Base-by-base conservation (phyloP, 371 early-diverging fungal genomes). In the Mucor irregularis region DNA sequence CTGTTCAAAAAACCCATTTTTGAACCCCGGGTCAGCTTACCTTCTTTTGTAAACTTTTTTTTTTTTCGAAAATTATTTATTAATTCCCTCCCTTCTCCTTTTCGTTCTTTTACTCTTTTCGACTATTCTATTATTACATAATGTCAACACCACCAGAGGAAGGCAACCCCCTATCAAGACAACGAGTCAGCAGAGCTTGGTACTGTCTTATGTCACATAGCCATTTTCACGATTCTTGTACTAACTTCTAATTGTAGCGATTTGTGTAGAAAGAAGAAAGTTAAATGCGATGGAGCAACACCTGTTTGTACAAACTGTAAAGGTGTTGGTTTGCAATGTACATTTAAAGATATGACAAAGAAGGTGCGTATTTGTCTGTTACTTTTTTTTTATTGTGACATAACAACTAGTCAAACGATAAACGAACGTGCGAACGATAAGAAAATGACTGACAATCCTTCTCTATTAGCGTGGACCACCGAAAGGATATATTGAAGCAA, bases 401-500 rank as follows among this genome's bases (percentile, higher is more conserved):
- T 19, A 29, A 3, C 14, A 14, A 29, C 28, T 26, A 46, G 24
- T 24, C 34, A 26, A 40, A 26, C 9, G 16, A 7, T 21, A 53
- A 29, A n/a, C n/a, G n/a, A n/a, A n/a, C n/a, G n/a, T n/a, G n/a
- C n/a, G n/a, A n/a, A n/a, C n/a, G n/a, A n/a, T n/a, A n/a, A n/a
- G n/a, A n/a, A n/a, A n/a, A n/a, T n/a, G n/a, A n/a, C n/a, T n/a
- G n/a, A n/a, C n/a, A n/a, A n/a, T n/a, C n/a, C n/a, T n/a, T n/a
- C n/a, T n/a, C n/a, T n/a, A n/a, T n/a, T n/a, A 61, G 78, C 69
- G 84, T 22, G 84, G 84, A 13, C 86, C 86, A 14, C 83, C 86
- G 7, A 86, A 86, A 69, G 89, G 89, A 24, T 88, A 89, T 56
- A 88, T 89, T 29, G 88, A 87, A 55, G 87, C 83, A 8, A 86